phyloP scores from a whole-genome alignment of 1,284 basidiomycete genomes.

The Fomitopsis schrenkii region DNA sequence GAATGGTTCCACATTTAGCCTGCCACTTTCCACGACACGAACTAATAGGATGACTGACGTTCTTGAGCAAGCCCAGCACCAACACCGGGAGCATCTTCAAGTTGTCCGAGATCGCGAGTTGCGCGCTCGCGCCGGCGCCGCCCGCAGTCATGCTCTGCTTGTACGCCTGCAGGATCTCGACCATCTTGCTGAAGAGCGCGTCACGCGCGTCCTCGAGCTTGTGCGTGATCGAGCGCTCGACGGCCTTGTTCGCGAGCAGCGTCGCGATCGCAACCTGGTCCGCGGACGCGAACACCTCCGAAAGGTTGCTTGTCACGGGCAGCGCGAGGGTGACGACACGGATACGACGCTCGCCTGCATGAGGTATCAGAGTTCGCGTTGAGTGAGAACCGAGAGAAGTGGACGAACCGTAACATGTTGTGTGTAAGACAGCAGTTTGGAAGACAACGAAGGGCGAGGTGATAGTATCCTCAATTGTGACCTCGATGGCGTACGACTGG shows the following conservation, averaged over 20 bases:
- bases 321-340: conserved; percentile 92
- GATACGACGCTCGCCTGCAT: conserved; percentile 84
- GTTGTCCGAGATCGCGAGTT: conserved; percentile 90
- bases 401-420: conserved; percentile 83
- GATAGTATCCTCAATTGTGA: conserved; percentile 96
- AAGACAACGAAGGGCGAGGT: conserved; percentile 92
- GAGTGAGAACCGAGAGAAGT: neutral
- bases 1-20: conserved; percentile 3
- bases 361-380: neutral
- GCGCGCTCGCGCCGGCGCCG: conserved; percentile 90
- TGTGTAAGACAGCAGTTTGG: conserved; percentile 95
- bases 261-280: conserved; percentile 93
- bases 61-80: conserved; percentile 89
- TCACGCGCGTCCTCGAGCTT: conserved; percentile 95
- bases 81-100: conserved; percentile 92
- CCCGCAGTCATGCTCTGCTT: conserved; percentile 96
- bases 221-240: conserved; percentile 87
- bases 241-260: conserved; percentile 93
- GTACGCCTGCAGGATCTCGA: conserved; percentile 90
- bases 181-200: conserved; percentile 85
- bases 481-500: conserved; percentile 95
- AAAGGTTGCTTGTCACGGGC: conserved; percentile 90
- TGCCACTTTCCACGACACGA: neutral
- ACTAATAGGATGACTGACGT: conserved; percentile 50
- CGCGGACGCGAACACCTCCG: conserved; percentile 92